Base-by-base conservation (phyloP, 306 rosid species). In the Betula pendula region DNA sequence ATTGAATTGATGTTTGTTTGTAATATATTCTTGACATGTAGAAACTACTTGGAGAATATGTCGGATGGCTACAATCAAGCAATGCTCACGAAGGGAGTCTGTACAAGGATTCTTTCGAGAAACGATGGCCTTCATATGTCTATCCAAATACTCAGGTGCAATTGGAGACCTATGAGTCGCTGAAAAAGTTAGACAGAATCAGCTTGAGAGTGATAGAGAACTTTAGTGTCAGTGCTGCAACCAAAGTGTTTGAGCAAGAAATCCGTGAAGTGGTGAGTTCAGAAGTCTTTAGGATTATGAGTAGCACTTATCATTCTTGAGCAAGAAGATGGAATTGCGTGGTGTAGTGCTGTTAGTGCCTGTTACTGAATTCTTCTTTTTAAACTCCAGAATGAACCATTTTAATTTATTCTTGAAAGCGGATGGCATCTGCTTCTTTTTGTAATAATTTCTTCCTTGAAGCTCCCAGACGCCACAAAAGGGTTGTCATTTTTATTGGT, bases 221-320 rank as follows among this genome's bases (percentile, higher is more conserved):
- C 80, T 92, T 92, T 82, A 87, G 92, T 81, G 80, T 88, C 25
- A 80, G 77, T 78, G 93, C 94, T 81, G 93, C 90, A 75, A 87
- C 97, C 76, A 89, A 89, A 74, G 78, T 84, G 77, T 90, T 87
- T 81, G 97, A 92, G 71, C 86, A 84, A 83, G 96, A 92, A 88
- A 84, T 95, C 59, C 92, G 91, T 17, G 93, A 88, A 83, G 88
- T 75, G 88, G 97, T 92, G 84, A 87, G 93, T 60, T 84, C 27
- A 68, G 31, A 65, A 76, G 22, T 76, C 72, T 56, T 53, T 47
- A 45, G 56, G 56, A 73, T 60, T 76, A 60, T 25, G 62, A 45
- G 42, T 43, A 40, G 66, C 40, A 71, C 22, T 78, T 42, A n/a
- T 71, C 65, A 52, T 19, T 17, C 70, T 52, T 77, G 16, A 79